These are phyloP conservation scores for Cordyceps farinosa DNA, from an alignment of 2,329 filamentous ascomycete species.

Conservation along the genomic window DNA sequence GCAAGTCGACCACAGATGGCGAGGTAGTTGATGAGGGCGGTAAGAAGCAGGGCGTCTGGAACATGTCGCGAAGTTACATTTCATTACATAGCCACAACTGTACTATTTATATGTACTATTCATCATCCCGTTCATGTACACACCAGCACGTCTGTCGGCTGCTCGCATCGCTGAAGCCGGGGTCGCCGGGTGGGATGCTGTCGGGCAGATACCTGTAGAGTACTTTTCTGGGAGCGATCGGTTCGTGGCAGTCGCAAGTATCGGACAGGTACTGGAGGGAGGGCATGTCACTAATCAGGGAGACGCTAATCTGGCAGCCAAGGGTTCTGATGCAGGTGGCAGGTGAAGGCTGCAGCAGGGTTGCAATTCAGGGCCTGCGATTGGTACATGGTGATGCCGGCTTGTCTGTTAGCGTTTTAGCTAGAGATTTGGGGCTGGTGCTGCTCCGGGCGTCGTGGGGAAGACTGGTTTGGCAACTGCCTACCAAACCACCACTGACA, in stretches of 20 bases:
- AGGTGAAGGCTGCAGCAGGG: background rate
- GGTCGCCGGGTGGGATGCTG: background rate
- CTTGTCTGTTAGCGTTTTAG: background rate
- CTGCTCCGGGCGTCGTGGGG: background rate
- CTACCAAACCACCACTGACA: too few species aligned
- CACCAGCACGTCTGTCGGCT: background rate
- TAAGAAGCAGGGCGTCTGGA: background rate
- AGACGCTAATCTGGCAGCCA: background rate
- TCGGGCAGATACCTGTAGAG: background rate
- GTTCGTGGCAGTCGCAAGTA: background rate
- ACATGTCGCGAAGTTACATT: background rate
- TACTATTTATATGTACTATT: background rate
- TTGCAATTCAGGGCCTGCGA: background rate
- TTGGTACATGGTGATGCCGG: background rate
- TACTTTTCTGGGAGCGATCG: background rate
- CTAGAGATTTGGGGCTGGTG: background rate
- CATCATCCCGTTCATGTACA: background rate
- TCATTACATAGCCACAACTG: background rate
- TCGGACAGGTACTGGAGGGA: background rate
- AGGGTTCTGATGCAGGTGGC: background rate
- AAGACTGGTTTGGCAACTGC: background rate
- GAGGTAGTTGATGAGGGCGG: background rate
- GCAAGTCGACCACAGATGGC: background rate
- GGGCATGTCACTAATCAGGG: background rate
- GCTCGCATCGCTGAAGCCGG: background rate